Conservation (phyloP, 208 protist genomes). For the Phytomonas sp. region DNA sequence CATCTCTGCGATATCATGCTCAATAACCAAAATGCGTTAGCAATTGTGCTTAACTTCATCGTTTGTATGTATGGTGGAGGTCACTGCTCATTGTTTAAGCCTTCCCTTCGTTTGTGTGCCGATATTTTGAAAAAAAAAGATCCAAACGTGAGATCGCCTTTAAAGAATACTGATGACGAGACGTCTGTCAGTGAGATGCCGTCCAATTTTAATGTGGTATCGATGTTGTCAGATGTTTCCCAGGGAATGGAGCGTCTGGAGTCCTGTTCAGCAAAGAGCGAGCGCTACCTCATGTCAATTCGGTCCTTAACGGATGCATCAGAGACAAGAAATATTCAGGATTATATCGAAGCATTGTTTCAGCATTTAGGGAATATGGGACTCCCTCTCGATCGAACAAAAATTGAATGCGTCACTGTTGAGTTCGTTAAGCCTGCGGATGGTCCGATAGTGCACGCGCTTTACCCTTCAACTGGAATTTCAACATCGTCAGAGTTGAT, state of each 20-base stretch:
- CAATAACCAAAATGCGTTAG: slow-evolving; percentile 49
- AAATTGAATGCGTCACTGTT: slow-evolving; percentile 50
- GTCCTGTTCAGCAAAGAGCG: slow-evolving; percentile 46
- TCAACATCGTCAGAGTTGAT: slow-evolving; percentile 47
- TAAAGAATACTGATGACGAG: background rate
- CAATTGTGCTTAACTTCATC: slow-evolving; percentile 52
- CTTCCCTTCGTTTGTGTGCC: slow-evolving; percentile 4
- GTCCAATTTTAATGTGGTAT: background rate
- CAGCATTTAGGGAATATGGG: slow-evolving; percentile 26
- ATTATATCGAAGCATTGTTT: slow-evolving; percentile 61
- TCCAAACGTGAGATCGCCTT: background rate
- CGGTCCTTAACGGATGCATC: slow-evolving; percentile 46
- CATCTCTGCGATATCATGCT: slow-evolving; percentile 49
- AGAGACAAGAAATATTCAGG: slow-evolving; percentile 56
- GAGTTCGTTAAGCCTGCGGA: slow-evolving; percentile 43
- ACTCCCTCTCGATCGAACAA: slow-evolving; percentile 46
- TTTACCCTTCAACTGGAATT: slow-evolving; percentile 70
- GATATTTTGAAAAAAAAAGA: background rate
- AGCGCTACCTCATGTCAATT: slow-evolving; percentile 53
- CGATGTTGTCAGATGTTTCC: slow-evolving; percentile 69
- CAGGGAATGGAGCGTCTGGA: slow-evolving; percentile 53
- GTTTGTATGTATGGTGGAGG: slow-evolving; percentile 58
- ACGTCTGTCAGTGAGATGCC: slow-evolving; percentile 17
- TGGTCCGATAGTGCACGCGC: slow-evolving; percentile 46
- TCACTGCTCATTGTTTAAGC: slow-evolving; percentile 75